Evolutionary conservation across 108 stramenopile genomes (phyloP).

Genomic region (Bacterosira constricta): DNA sequence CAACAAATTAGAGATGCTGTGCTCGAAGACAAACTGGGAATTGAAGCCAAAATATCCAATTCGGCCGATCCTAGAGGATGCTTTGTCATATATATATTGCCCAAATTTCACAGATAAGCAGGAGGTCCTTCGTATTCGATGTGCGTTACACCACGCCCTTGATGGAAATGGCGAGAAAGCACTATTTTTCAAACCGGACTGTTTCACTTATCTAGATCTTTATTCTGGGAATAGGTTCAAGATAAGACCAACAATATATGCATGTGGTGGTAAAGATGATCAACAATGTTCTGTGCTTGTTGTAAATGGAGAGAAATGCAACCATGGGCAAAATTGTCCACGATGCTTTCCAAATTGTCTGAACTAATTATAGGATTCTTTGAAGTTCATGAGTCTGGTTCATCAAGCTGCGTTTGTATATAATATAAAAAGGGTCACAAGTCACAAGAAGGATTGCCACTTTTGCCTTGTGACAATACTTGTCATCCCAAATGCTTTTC

Average conservation of each 20-base stretch:
- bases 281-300: too few relatives aligned
- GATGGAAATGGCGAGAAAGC: not conserved
- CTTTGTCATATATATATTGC: slow-evolving; percentile 8
- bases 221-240: not conserved
- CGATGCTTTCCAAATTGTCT: too few relatives aligned
- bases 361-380: too few relatives aligned
- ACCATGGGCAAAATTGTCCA: too few relatives aligned
- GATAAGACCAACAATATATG: slow-evolving; percentile 13
- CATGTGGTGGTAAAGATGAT: not conserved
- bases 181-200: slow-evolving; percentile 10
- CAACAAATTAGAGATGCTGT: slow-evolving; percentile 3
- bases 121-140: not conserved
- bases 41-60: slow-evolving; percentile 1
- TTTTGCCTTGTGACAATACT: too few relatives aligned
- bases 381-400: too few relatives aligned
- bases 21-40: not conserved
- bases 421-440: too few relatives aligned
- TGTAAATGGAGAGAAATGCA: too few relatives aligned
- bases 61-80: not conserved
- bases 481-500: too few relatives aligned
- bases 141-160: not conserved
- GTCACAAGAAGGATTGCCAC: too few relatives aligned
- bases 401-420: too few relatives aligned
- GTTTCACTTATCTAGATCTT: slow-evolving; percentile 7
- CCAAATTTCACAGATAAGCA: not conserved